Conservation (phyloP, 257 asterid species). For the Solanum chiquidenum region DNA sequence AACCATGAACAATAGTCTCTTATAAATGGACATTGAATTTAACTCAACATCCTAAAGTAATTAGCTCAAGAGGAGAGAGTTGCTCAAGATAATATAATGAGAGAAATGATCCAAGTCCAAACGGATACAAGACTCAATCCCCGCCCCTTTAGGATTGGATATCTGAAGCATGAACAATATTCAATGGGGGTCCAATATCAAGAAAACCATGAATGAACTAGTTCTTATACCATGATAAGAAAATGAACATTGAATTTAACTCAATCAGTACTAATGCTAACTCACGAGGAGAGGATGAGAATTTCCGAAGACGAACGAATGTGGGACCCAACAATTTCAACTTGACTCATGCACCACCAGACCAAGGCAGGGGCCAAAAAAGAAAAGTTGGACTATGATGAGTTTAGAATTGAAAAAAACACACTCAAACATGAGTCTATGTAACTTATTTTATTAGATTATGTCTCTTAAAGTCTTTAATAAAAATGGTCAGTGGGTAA, state of each 20-base stretch:
- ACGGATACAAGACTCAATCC: background rate
- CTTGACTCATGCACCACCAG: background rate
- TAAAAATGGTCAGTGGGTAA: background rate
- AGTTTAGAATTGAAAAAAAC: background rate
- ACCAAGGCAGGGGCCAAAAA: background rate
- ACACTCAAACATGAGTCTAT: background rate
- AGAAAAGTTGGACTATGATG: background rate
- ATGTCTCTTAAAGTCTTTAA: background rate
- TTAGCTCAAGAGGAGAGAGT: background rate
- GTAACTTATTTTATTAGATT: background rate
- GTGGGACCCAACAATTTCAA: background rate
- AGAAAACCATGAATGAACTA: background rate
- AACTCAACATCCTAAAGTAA: background rate
- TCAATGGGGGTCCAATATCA: background rate
- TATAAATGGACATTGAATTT: background rate
- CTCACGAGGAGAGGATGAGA: background rate
- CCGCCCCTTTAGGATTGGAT: background rate
- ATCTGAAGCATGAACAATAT: background rate
- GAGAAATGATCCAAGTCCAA: background rate
- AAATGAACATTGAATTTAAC: background rate
- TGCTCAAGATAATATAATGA: background rate
- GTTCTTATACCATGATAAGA: background rate
- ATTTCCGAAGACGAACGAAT: background rate
- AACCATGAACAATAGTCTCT: background rate
- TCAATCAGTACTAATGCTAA: background rate